Evolutionary conservation across 2,329 filamentous ascomycete genomes (phyloP).

Genomic region (Colletotrichum eremochloae): DNA sequence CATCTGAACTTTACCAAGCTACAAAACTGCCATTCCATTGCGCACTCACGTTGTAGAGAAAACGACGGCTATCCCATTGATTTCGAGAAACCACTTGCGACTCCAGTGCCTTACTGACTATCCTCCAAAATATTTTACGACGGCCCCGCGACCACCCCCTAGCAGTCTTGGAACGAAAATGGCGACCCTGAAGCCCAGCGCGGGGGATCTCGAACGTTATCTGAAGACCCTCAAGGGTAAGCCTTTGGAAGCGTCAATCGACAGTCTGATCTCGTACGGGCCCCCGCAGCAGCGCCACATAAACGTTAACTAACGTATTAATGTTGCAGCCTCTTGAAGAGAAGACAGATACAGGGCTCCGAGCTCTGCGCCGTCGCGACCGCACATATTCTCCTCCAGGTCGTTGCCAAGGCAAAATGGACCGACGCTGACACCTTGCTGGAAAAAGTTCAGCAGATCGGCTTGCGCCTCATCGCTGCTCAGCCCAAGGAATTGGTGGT

Average conservation of each 20-base stretch:
- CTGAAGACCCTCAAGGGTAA: slow-evolving; percentile 83
- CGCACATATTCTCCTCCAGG: slow-evolving; percentile 86
- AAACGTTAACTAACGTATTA: slow-evolving; percentile 30
- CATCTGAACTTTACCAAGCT: slow-evolving; percentile 10
- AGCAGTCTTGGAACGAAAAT: slow-evolving; percentile 54
- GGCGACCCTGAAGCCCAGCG: slow-evolving; percentile 68
- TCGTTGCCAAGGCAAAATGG: slow-evolving; percentile 86
- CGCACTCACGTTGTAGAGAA: not conserved
- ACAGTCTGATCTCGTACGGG: slow-evolving; percentile 84
- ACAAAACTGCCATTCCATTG: slow-evolving; percentile 21
- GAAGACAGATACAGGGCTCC: slow-evolving; percentile 89
- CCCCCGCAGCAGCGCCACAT: slow-evolving; percentile 28
- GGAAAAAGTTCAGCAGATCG: slow-evolving; percentile 82
- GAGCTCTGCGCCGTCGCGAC: slow-evolving; percentile 93
- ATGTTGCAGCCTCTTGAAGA: slow-evolving; percentile 80
- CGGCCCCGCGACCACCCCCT: slow-evolving; percentile 20
- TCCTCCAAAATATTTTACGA: slow-evolving; percentile 21
- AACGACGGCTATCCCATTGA: not conserved
- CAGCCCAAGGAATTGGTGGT: slow-evolving; percentile 93
- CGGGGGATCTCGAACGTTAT: slow-evolving; percentile 83
- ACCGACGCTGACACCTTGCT: slow-evolving; percentile 83
- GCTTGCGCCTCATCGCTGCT: slow-evolving; percentile 81
- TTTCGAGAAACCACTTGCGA: not conserved
- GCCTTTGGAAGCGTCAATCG: slow-evolving; percentile 84
- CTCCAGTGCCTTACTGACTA: slow-evolving; percentile 4